Evolutionary conservation across 1,284 basidiomycete genomes (phyloP), one percentile per base, ranked within the genome.

Genomic region (Schizophyllum amplum): DNA sequence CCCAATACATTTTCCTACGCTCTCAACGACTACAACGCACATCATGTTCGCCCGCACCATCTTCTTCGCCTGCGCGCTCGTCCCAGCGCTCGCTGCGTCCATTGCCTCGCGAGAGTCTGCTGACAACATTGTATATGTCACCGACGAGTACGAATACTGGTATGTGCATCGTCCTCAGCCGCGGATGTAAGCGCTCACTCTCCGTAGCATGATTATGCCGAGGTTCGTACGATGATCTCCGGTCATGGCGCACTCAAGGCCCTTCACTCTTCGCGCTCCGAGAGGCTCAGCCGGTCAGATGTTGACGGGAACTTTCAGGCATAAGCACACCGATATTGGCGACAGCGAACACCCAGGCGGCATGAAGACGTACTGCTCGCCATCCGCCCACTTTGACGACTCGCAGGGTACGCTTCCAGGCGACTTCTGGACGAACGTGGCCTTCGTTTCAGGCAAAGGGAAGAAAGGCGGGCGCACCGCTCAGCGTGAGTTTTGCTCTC

Each of bases 91-190:
- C 33, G 33, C 33, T 9, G 33, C 33, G 4, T 42, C 33, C 17
- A 17, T 42, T 17, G 33, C 33, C 33, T 11, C 53, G 21, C 53
- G 42, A 11, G 66, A 66, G 53, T 66, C 70, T 5, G 63, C 65
- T 13, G 75, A 77, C 58, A 79, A 80, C 60, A 75, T 74, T 53
- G 77, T 80, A 53, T 73, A 69, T 61, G 69, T 79, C 26, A 74
- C 72, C 2, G 68, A 71, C 60, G 65, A 69, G 4, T 64, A 68
- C 25, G 66, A 61, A 7, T 76, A 72, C 62, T 79, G 77, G 75
- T 77, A 58, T 5, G 74, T 57, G n/a, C 17, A 23, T 15, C 55
- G 22, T 7, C 22, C n/a, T 20, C 7, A 5, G 26, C 54, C 46
- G n/a, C 20, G n/a, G 24, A 5, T 25, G 21, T 50, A 21, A 20